Conservation (phyloP, 148 eudicot genomes). For the Gaultheria prostrata region DNA sequence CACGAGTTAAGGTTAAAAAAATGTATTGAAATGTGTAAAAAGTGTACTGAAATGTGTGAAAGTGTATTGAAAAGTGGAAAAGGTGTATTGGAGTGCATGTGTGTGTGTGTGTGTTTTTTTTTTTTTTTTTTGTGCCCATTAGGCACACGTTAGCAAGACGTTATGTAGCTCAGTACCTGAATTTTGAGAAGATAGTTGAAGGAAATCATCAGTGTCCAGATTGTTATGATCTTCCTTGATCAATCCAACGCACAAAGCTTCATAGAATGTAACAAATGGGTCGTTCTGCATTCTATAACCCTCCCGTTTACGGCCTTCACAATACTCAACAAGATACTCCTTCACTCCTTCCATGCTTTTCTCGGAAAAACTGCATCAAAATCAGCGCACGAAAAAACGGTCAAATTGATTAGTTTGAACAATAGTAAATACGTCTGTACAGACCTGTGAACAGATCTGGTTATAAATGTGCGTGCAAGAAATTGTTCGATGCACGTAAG, state of each 20-base stretch:
- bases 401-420: not conserved
- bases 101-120: too few species aligned
- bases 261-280: slow-evolving; percentile 46
- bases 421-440: not conserved
- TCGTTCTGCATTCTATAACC: slow-evolving; percentile 49
- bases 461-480: too few species aligned
- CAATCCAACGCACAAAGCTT: slow-evolving; percentile 46
- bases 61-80: too few species aligned
- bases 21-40: too few species aligned
- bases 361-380: slow-evolving; percentile 25
- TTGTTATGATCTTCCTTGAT: slow-evolving; percentile 17
- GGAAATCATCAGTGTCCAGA: too few species aligned
- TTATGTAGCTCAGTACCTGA: too few species aligned
- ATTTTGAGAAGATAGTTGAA: too few species aligned
- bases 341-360: slow-evolving; percentile 30
- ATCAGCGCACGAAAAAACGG: not conserved
- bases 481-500: not conserved
- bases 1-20: too few species aligned
- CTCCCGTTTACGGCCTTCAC: slow-evolving; percentile 30
- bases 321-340: slow-evolving; percentile 35
- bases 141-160: too few species aligned
- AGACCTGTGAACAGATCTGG: not conserved
- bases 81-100: too few species aligned
- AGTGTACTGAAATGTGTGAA: too few species aligned
- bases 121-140: too few species aligned